Base-by-base conservation (phyloP, 192 early-diverging fungal genomes). In the Gryganskiella cystojenkinii region DNA sequence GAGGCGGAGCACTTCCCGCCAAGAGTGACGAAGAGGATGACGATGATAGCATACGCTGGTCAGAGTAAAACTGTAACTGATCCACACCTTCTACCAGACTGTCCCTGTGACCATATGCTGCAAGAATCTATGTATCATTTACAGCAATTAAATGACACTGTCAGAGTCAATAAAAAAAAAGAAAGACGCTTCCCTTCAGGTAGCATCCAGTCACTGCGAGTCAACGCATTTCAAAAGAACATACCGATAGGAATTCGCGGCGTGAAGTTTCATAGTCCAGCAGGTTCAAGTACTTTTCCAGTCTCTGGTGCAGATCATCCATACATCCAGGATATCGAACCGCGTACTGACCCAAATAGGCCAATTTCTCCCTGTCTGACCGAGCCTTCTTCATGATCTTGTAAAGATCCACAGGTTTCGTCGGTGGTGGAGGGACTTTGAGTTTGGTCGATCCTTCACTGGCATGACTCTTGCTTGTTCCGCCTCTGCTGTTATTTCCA, bases 201-300 rank as follows among this genome's bases (percentile, higher is more conserved):
- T 15, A 1, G 15, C 4, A 17, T 4, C 28, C 15, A 31, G 2
- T 19, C 52, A 54, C 4, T 28, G 6, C 3, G 14, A 11, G 19
- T 13, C 17, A 22, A 56, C 3, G 6, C 8, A 2, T 28, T 8
- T 28, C 17, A 19, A 7, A 17, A 7, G 14, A 3, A 55, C 65
- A 62, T 81, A 82, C 83, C n/a, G 64, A 34, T 20, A 82, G 35
- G 49, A 82, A 72, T 4, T 70, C 61, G 13, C 70, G 68, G 8
- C 78, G 71, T 7, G 80, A 71, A 1, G 70, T 68, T 50, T 81
- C 79, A 64, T 73, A 85, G 66, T 85, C 83, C 33, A 85, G 49
- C n/a, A 82, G 35, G 4, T 53, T 56, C 59, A 82, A 55, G 37
- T 82, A 82, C 10, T 72, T 51, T 11, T 67, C 61, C 44, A 79